phyloP scores from a whole-genome alignment of 164 flowering plant species.

The Vitis riparia region DNA sequence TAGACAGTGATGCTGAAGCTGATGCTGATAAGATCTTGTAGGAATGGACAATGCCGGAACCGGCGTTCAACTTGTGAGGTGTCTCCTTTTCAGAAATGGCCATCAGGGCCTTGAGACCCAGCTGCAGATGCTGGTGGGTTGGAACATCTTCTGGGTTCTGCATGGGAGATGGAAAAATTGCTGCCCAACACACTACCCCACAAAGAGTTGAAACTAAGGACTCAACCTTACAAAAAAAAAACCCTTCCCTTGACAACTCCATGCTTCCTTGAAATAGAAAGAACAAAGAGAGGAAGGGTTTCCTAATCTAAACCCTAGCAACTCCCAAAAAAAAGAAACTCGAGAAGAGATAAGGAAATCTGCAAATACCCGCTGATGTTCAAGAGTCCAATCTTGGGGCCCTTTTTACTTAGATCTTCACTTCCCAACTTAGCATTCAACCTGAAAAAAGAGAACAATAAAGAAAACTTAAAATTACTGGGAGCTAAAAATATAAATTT shows the following conservation, averaged over 20 bases:
- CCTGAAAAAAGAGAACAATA: no score
- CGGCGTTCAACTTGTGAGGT: background rate
- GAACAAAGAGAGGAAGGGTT: background rate
- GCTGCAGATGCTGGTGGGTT: background rate
- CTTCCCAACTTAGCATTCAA: no score
- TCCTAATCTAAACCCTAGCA: no score
- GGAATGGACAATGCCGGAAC: conserved; percentile 1
- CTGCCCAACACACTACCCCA: conserved; percentile 8
- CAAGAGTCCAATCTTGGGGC: no score
- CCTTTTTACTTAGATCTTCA: no score
- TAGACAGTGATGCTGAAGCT: background rate
- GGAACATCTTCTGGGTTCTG: background rate
- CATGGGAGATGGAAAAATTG: background rate
- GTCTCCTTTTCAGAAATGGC: background rate
- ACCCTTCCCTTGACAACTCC: background rate
- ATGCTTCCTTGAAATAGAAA: background rate
- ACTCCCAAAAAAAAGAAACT: no score
- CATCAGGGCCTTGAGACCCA: conserved; percentile 12
- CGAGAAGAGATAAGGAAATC: no score
- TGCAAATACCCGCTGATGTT: no score
- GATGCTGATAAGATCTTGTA: background rate
- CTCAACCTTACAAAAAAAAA: conserved; percentile 6
- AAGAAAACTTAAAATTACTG: no score
- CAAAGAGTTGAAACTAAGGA: conserved; percentile 7
- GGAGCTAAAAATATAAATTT: no score